Percentiles rank a stretch among this genome's conserved stretches.
Conservation (phyloP, 768 basidiomycete genomes). For the Macrocybe gigantea region DNA sequence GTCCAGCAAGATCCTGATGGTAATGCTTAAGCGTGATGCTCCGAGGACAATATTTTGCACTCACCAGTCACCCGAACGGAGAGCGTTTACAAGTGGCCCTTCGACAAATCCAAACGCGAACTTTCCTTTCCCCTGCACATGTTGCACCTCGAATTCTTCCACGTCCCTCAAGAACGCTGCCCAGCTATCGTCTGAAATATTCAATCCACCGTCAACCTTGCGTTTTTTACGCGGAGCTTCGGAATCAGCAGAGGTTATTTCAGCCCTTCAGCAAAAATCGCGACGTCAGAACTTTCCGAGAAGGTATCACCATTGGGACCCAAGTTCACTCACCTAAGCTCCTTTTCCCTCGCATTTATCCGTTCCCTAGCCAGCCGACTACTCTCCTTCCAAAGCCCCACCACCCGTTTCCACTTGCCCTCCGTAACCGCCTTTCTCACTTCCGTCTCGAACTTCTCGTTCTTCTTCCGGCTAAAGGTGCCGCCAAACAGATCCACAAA, state of each 20-base stretch:
- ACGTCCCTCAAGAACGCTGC: conserved; percentile 59
- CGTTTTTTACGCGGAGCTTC: conserved; percentile 32
- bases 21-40: not conserved
- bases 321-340: conserved; percentile 5
- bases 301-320: not conserved
- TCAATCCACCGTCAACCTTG: conserved; percentile 43
- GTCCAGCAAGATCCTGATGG: conserved; percentile 81
- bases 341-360: conserved; percentile 31
- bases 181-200: conserved; percentile 56
- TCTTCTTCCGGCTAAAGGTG: conserved; percentile 88
- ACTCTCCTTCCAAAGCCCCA: conserved; percentile 81
- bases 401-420: conserved; percentile 79
- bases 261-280: conserved; percentile 14
- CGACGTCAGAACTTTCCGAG: not conserved
- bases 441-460: conserved; percentile 78
- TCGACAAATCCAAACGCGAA: conserved; percentile 95
- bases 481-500: conserved; percentile 79
- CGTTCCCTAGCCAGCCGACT: conserved; percentile 62
- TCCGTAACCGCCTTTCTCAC: conserved; percentile 78
- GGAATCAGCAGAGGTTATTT: conserved; percentile 13
- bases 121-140: conserved; percentile 82
- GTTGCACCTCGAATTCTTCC: conserved; percentile 79
- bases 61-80: conserved; percentile 87
- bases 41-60: conserved; percentile 17
- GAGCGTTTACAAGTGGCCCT: conserved; percentile 88